A percentile compares a stretch with the other conserved stretches of the same genome.
Evolutionary conservation across 805 yeast species (phyloP).

Genomic region (Ogataea dorogensis): DNA sequence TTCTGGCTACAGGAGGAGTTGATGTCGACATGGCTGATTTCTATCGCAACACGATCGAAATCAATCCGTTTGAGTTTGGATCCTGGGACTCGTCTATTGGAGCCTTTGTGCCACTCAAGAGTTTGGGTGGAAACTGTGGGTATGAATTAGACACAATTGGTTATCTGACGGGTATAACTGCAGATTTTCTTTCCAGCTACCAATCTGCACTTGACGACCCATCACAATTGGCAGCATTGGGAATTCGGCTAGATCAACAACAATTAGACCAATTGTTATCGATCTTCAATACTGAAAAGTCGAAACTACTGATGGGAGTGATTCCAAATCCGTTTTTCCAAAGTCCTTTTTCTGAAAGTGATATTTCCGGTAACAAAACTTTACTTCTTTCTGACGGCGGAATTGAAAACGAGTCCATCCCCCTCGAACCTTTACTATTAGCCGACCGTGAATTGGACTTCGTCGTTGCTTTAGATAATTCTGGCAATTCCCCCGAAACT

Average conservation of each 20-base stretch:
- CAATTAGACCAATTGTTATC: slow-evolving; percentile 17
- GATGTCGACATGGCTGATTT: slow-evolving; percentile 47
- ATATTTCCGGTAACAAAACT: slow-evolving; percentile 15
- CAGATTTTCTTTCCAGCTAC: slow-evolving; percentile 52
- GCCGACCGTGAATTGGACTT: slow-evolving; percentile 59
- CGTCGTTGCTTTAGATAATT: slow-evolving; percentile 60
- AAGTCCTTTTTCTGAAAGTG: slow-evolving; percentile 32
- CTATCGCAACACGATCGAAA: slow-evolving; percentile 59
- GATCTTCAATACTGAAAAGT: slow-evolving; percentile 44
- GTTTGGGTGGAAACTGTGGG: slow-evolving; percentile 68
- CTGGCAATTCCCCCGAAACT: slow-evolving; percentile 53
- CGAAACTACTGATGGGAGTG: slow-evolving; percentile 44
- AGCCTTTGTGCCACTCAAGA: slow-evolving; percentile 61
- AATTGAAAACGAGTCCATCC: slow-evolving; percentile 52
- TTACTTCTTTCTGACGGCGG: slow-evolving; percentile 33
- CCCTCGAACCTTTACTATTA: slow-evolving; percentile 61
- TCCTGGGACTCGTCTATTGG: slow-evolving; percentile 75
- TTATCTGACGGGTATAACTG: slow-evolving; percentile 73
- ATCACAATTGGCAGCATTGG: slow-evolving; percentile 13
- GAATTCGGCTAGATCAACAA: slow-evolving; percentile 18
- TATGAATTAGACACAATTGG: slow-evolving; percentile 76
- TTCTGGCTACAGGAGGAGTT: slow-evolving; percentile 57
- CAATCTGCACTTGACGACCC: slow-evolving; percentile 15
- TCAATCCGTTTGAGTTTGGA: slow-evolving; percentile 72
- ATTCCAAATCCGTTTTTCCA: slow-evolving; percentile 44